Evolutionary conservation across 23 red algal species (phyloP), one percentile per base, ranked within the genome.

Genomic region (Agarophyton chilense): DNA sequence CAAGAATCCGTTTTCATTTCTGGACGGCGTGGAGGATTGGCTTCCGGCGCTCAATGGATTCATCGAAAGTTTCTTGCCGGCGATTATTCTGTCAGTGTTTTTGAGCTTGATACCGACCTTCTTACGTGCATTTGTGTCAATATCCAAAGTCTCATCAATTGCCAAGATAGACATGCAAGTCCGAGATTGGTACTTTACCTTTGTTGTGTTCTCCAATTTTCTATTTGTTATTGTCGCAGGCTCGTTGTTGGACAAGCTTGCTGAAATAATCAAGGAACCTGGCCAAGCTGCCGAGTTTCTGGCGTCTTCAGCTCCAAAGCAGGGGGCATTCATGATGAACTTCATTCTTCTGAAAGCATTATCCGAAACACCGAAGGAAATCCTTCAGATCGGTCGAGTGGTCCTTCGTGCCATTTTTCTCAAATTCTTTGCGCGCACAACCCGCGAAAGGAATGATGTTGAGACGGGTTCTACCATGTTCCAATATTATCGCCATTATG

Each of bases 271-370:
- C n/a, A 17, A 52, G 16, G 52, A 71, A 32, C 77, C 77, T 21
- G 57, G 38, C 31, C 18, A 58, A 35, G 65, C 65, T 17, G 88
- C 70, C 33, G 65, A 91, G 29, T 78, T 94, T 34, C 91, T 94
- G 10, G 91, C 81, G 21, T 55, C 51, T 17, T n/a, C 80, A 5
- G 56, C 80, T 51, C 91, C 91, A 12, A 66, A 71, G 57, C 80
- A 94, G 31, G 81, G 68, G 1, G 82, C 79, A n/a, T 94, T 86
- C 56, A 86, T 94, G 46, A 94, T 94, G 81, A 86, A 84, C 46
- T 94, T 94, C 53, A 77, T 86, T 16, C 56, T 94, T 29, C 49
- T 94, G 19, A 65, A 78, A 67, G 91, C 91, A 0, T 43, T 94
- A 0, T 66, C 79, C 17, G 81, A 87, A 42, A 81, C 42, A 22